A percentile compares a stretch with the other conserved stretches of the same genome.
These are phyloP conservation scores for Hymenochaete sp. DNA, from an alignment of 1,284 basidiomycete genomes.

Conservation along the genomic window DNA sequence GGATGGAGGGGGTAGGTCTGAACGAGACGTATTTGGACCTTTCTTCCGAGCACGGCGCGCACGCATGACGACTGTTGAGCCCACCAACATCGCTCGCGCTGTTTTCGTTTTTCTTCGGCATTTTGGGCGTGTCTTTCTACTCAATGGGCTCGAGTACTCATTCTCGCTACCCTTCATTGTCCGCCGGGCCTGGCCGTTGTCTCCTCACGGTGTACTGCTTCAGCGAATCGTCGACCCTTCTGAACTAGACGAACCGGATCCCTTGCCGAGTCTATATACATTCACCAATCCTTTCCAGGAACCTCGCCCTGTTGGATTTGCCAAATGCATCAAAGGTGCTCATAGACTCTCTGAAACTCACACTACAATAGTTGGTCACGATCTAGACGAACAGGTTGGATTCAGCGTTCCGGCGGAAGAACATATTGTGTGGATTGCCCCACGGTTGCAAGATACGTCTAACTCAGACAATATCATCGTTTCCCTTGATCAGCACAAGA, in stretches of 20 bases:
- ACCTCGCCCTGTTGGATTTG: slow-evolving; percentile 57
- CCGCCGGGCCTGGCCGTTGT: slow-evolving; percentile 68
- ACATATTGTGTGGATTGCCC: slow-evolving; percentile 51
- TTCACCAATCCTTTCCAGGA: slow-evolving; percentile 72
- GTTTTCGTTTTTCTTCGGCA: slow-evolving; percentile 75
- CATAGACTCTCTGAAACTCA: slow-evolving; percentile 27
- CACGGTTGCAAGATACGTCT: slow-evolving; percentile 27
- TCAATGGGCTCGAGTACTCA: slow-evolving; percentile 67
- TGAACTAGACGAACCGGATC: slow-evolving; percentile 51
- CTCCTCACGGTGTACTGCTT: slow-evolving; percentile 67
- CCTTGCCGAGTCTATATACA: slow-evolving; percentile 70
- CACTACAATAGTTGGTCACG: slow-evolving; percentile 27
- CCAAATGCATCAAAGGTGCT: slow-evolving; percentile 46
- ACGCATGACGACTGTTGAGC: slow-evolving; percentile 20
- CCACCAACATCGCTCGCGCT: slow-evolving; percentile 31
- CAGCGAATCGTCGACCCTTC: slow-evolving; percentile 63
- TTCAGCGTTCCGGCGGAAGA: slow-evolving; percentile 50
- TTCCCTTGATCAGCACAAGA: slow-evolving; percentile 46
- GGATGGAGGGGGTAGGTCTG: slow-evolving; percentile 25
- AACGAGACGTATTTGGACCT: slow-evolving; percentile 28
- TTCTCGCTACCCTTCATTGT: slow-evolving; percentile 80
- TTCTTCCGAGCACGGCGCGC: slow-evolving; percentile 27
- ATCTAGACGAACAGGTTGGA: slow-evolving; percentile 29
- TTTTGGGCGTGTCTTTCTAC: slow-evolving; percentile 64
- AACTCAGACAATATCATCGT: slow-evolving; percentile 43